Base-by-base conservation (phyloP, 441 rosid species). In the Arabidopsis lyrata region DNA sequence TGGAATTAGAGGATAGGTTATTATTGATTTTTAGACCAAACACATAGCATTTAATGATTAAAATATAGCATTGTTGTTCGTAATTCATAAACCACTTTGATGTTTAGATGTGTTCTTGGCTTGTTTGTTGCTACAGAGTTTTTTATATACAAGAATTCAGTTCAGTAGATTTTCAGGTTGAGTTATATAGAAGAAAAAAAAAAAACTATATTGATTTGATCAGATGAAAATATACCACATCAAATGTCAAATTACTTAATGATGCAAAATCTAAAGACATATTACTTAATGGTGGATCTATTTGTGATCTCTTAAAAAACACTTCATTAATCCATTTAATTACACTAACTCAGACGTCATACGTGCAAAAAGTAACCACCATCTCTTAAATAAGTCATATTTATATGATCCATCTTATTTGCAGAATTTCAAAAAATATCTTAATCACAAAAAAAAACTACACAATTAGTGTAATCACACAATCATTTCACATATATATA, bases 91-190 rank as follows among this genome's bases (percentile, higher is more conserved):
- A n/a, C 27, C 18, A 61, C 18, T 41, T n/a, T 24, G 65, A 57
- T 45, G 11, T 57, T 55, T 16, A 42, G 22, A 42, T 32, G 54
- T 45, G 27, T 66, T 69, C 20, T 45, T 58, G 34, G 45, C 64
- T 56, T 56, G 38, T 36, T 41, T 41, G 8, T 56, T 41, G 56
- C 22, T 68, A 57, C n/a, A 29, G 11, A 34, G 8, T 14, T 14
- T 18, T 20, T 5, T 32, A 18, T 32, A 56, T 16, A 29, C 20
- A 44, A 56, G 10, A 32, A n/a, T 29, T 55, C 20, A 55, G 60
- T 8, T 54, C 6, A 54, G 5, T 54, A n/a, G 58, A 53, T 27
- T 53, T 27, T 27, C 15, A 13, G 16, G 29, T 27, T 32, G 22
- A 55, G 7, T 55, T 22, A 22, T 22, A 22, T 22, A 22, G 24